Evolutionary conservation across 139 green algal genomes (phyloP).

Genomic region (Auxenochlorella protothecoides): DNA sequence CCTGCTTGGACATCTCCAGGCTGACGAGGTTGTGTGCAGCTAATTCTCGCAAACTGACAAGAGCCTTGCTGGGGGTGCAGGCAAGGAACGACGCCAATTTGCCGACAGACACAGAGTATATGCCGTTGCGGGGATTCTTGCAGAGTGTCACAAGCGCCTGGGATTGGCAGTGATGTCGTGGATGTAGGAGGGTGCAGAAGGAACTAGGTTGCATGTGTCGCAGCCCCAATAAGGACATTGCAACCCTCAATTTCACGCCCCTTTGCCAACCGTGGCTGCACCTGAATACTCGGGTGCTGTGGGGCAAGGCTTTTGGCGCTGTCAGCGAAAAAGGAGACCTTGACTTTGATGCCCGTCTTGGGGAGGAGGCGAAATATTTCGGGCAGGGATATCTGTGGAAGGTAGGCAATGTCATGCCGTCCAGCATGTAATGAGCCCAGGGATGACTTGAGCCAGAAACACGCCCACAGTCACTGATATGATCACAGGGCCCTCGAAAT

Average conservation of each 20-base stretch:
- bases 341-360: slow-evolving; percentile 7
- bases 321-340: slow-evolving; percentile 34
- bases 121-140: slow-evolving; percentile 19
- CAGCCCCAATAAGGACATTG: neutral
- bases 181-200: neutral
- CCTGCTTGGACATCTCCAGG: slow-evolving; percentile 41
- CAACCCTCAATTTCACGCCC: neutral
- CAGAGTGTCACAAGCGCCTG: slow-evolving; percentile 15
- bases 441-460: too few species aligned
- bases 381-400: neutral
- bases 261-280: neutral
- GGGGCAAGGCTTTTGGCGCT: slow-evolving; percentile 10
- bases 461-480: neutral
- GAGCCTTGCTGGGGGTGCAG: neutral
- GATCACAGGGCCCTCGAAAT: neutral
- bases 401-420: neutral
- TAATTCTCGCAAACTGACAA: slow-evolving; percentile 29
- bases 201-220: neutral
- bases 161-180: neutral
- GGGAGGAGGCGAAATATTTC: slow-evolving; percentile 18
- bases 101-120: slow-evolving; percentile 15
- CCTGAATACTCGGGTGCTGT: slow-evolving; percentile 12
- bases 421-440: neutral
- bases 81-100: slow-evolving; percentile 11
- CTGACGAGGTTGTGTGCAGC: slow-evolving; percentile 39